Base-by-base conservation (phyloP, 1,139 yeast genomes). In the Nadsonia starkeyi-henricii region DNA sequence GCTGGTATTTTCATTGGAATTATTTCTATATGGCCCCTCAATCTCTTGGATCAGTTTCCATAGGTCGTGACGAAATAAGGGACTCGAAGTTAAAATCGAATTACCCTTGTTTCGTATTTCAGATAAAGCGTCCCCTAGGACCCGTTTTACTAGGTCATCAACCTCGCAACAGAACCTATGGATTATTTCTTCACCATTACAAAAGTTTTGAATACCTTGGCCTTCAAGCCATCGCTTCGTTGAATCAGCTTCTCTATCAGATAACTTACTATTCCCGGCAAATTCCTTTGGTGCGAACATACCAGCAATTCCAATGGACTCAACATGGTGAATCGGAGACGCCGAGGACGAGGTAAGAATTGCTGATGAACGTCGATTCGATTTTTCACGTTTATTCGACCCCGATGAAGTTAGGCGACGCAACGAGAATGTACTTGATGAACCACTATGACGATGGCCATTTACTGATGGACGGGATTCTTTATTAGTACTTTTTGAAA, bases 91-190 rank as follows among this genome's bases (percentile, higher is more conserved):
- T 30, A 61, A 49, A 28, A 58, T 44, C n/a, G 63, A 60, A 44
- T 60, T 59, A 30, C 63, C 61, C 15, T 52, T 52, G 43, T 58
- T 59, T 12, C 55, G 52, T 8, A 39, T 48, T n/a, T 51, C 45
- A n/a, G 55, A 47, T n/a, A 57, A 49, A 9, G 60, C 53, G 47
- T 60, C 64, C 2, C 64, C 69, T 53, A 65, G 52, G 2, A 65
- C 53, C 19, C 66, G 55, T 49, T 58, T 58, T 4, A 63, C 61
- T 17, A 66, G 54, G 41, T 56, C 62, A 30, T 64, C 67, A 3
- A 65, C 57, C 50, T 66, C 70, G 43, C 65, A 63, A 43, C 61
- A 59, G 43, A 62, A 66, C 12, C 70, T 50, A 45, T 64, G 69
- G 41, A 65, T 58, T 17, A 60, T 53, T 50, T 66, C 70, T 48